Evolutionary conservation across 495 filamentous ascomycete genomes (phyloP).

Genomic region (Xylaria cubensis): DNA sequence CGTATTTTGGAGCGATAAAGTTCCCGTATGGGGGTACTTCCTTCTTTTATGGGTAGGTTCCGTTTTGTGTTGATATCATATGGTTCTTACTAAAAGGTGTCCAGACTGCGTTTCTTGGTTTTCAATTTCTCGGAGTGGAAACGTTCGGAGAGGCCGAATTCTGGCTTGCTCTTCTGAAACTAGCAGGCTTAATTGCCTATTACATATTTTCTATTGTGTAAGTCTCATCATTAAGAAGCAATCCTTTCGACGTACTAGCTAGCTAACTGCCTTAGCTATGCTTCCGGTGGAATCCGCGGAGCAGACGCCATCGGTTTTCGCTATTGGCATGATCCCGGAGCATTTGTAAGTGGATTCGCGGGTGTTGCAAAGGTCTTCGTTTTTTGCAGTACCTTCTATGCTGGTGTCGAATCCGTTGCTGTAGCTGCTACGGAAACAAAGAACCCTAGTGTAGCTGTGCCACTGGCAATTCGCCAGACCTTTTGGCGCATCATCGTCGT

Average conservation of each 20-base stretch:
- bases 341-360: conserved; percentile 71
- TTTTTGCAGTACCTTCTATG: conserved; percentile 74
- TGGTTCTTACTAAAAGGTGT: not conserved
- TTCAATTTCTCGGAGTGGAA: conserved; percentile 55
- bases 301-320: conserved; percentile 61
- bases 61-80: conserved; percentile 26
- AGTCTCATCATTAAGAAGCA: conserved; percentile 30
- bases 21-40: conserved; percentile 64
- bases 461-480: conserved; percentile 74
- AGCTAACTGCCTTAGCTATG: conserved; percentile 47
- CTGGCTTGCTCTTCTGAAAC: conserved; percentile 68
- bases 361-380: conserved; percentile 65
- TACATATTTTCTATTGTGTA: conserved; percentile 71
- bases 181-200: conserved; percentile 70
- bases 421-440: conserved; percentile 77
- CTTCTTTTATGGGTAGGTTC: conserved; percentile 68
- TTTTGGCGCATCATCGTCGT: conserved; percentile 80
- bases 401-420: conserved; percentile 76
- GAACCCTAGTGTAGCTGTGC: conserved; percentile 73
- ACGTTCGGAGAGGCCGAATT: conserved; percentile 71
- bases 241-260: not conserved
- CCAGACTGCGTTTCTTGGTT: conserved; percentile 50
- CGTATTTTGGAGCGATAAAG: conserved; percentile 62
- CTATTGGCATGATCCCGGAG: conserved; percentile 73
- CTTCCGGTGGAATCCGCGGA: conserved; percentile 56